Percentiles rank a stretch among this genome's conserved stretches.
phyloP scores from a whole-genome alignment of 2,329 filamentous ascomycete species.

The Biscogniauxia marginata region DNA sequence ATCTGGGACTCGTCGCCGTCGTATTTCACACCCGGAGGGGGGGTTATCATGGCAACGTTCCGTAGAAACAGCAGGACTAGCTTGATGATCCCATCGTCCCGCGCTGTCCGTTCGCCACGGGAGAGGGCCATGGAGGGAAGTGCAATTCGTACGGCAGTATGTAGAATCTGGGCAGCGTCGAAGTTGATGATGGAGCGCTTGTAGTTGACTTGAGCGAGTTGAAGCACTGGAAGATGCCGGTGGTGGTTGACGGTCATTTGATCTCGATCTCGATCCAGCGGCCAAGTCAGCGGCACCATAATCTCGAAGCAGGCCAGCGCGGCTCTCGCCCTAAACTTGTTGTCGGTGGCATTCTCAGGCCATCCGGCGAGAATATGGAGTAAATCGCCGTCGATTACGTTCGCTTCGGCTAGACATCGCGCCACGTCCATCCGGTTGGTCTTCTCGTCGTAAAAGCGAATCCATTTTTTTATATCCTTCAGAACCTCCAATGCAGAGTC shows the following conservation, averaged over 20 bases:
- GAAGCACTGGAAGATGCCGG: conserved; percentile 84
- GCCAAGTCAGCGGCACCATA: conserved; percentile 91
- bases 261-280: conserved; percentile 74
- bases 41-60: conserved; percentile 82
- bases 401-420: conserved; percentile 86
- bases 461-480: conserved; percentile 92
- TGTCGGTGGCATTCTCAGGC: conserved; percentile 70
- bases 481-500: conserved; percentile 91
- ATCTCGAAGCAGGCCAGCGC: conserved; percentile 87
- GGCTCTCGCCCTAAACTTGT: conserved; percentile 73
- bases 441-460: conserved; percentile 92
- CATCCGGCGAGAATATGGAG: conserved; percentile 84
- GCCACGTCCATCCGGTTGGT: conserved; percentile 93
- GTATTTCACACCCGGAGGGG: conserved; percentile 68
- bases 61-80: conserved; percentile 85
- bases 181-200: conserved; percentile 87
- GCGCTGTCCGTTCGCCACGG: conserved; percentile 69
- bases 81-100: conserved; percentile 91
- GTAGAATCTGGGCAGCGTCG: conserved; percentile 72
- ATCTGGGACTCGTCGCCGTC: conserved; percentile 90
- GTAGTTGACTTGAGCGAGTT: conserved; percentile 84
- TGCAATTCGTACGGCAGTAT: conserved; percentile 76
- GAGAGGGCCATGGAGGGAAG: conserved; percentile 82
- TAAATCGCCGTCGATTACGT: conserved; percentile 85
- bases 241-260: conserved; percentile 92